Percentiles rank a stretch among this genome's conserved stretches.
Evolutionary conservation across 495 filamentous ascomycete genomes (phyloP).

Genomic region (Trichoderma reesei): DNA sequence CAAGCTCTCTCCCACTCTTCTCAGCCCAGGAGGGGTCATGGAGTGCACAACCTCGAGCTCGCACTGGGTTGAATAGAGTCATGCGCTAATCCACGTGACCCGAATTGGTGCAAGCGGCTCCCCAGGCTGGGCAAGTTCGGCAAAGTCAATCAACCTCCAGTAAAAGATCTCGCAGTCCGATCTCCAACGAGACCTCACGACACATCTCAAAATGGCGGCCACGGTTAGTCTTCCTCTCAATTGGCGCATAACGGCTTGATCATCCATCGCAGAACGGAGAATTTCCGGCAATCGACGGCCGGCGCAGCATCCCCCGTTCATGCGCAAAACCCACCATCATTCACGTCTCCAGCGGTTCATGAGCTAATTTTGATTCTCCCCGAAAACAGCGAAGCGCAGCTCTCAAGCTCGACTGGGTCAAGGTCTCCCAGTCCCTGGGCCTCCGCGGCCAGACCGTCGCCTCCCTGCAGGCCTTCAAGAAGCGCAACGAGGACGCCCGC

Average conservation of each 20-base stretch:
- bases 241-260: background rate
- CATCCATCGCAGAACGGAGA: background rate
- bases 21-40: background rate
- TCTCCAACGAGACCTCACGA: background rate
- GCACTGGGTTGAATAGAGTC: background rate
- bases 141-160: constrained; percentile 10
- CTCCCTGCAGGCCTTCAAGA: constrained; percentile 92
- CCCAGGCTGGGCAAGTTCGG: constrained; percentile 8
- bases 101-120: background rate
- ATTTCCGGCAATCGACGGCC: background rate
- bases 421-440: constrained; percentile 82
- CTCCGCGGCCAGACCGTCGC: constrained; percentile 88
- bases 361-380: constrained; percentile 39
- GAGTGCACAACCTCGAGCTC: background rate
- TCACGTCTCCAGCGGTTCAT: constrained; percentile 11
- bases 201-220: background rate
- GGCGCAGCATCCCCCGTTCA: no score
- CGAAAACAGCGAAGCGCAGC: constrained; percentile 81
- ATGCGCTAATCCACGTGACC: constrained; percentile 3
- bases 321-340: background rate
- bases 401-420: constrained; percentile 97
- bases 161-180: background rate
- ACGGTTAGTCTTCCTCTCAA: constrained; percentile 11
- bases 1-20: background rate
- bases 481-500: constrained; percentile 98